These are phyloP conservation scores for Dryas alaskensis DNA, from an alignment of 306 rosid species.

Conservation along the genomic window DNA sequence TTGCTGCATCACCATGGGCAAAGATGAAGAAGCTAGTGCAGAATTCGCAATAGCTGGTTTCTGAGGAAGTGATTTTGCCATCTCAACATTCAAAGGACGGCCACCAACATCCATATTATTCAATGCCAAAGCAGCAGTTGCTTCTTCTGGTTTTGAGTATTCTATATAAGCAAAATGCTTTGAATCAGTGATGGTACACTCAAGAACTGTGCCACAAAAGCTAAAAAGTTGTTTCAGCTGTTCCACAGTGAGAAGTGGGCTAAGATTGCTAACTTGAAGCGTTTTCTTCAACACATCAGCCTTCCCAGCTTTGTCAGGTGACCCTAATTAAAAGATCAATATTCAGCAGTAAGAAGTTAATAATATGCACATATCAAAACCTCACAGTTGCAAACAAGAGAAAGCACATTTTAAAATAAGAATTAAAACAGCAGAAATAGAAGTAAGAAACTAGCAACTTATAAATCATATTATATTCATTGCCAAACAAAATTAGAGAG, in stretches of 20 bases:
- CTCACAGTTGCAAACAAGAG: background rate
- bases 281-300: slow-evolving; percentile 78
- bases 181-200: slow-evolving; percentile 88
- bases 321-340: slow-evolving; percentile 45
- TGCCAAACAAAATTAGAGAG: slow-evolving; percentile 16
- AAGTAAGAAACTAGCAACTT: slow-evolving; percentile 4
- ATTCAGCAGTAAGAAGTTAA: slow-evolving; percentile 20
- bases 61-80: slow-evolving; percentile 95
- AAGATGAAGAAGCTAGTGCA: slow-evolving; percentile 70
- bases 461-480: background rate
- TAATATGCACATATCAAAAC: slow-evolving; percentile 7
- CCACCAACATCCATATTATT: slow-evolving; percentile 98
- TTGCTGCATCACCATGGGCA: slow-evolving; percentile 99
- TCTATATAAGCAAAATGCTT: slow-evolving; percentile 99
- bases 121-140: slow-evolving; percentile 86
- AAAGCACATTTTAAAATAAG: background rate
- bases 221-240: slow-evolving; percentile 93
- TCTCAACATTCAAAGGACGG: slow-evolving; percentile 97
- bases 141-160: slow-evolving; percentile 91
- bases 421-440: slow-evolving; percentile 8
- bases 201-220: slow-evolving; percentile 94
- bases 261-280: slow-evolving; percentile 99
- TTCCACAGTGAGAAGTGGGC: slow-evolving; percentile 93
- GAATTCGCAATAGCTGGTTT: slow-evolving; percentile 53
- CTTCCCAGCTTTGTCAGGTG: slow-evolving; percentile 71